Evolutionary conservation across 148 eudicot species (phyloP), one percentile per base, ranked within the genome.

Genomic region (Arbutus unedo): DNA sequence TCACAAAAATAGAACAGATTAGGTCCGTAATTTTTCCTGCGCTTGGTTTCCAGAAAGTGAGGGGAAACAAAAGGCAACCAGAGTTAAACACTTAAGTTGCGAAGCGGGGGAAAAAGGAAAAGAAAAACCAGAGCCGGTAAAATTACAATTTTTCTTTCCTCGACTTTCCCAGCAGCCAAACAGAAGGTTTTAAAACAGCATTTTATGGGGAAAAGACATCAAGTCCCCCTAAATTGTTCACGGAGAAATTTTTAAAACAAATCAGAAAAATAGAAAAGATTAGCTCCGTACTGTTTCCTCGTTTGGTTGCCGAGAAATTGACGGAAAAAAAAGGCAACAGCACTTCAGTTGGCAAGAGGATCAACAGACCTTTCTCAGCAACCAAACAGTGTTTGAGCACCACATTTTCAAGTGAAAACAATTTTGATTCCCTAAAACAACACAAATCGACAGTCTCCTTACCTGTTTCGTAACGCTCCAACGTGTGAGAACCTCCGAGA

Each of bases 391-490:
- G 15, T 75, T 25, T 51, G 16, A 76, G 16, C 44, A 76, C n/a
- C 21, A 38, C 44, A 51, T 49, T 76, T 60, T 8, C 1, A 53
- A 5, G 11, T 8, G 4, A 54, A 31, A 77, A 31, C 15, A 55
- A 44, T 38, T 3, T 8, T 13, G 41, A 55, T 56, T 47, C n/a
- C 41, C 41, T 14, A 48, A 49, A 68, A 80, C 16, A 54, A 19
- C 45, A 43, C 77, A 54, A 81, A 81, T 71, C 83, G n/a, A 54
- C 16, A 54, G 62, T 38, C 57, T n/a, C 18, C 54, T 72, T 72
- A 91, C 92, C 92, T 86, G 89, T 44, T 44, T 81, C 60, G 68
- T 59, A 57, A 5, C 60, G 78, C 77, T 82, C 85, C 82, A n/a
- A 79, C n/a, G 73, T 6, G 23, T 25, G 25, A 79, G 86, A 41